Evolutionary conservation across 163 green algal genomes (phyloP).

Genomic region (Scenedesmus sp.): DNA sequence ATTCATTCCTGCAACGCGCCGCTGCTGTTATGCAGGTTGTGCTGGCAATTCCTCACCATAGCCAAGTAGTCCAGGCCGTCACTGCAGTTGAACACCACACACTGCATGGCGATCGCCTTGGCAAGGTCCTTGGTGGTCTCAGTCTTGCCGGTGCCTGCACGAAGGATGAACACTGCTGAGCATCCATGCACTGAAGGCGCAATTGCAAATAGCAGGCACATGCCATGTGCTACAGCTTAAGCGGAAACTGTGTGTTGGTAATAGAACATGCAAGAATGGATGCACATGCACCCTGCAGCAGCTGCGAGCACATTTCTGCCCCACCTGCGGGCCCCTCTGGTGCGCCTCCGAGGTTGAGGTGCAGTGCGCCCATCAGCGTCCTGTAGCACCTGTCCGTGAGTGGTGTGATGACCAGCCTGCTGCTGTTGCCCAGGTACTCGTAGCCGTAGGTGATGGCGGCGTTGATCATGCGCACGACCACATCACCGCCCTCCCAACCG

Average conservation of each 20-base stretch:
- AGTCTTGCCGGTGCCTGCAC: slow-evolving; percentile 83
- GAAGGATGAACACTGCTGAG: neutral
- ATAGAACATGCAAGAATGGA: no score
- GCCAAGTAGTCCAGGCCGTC: slow-evolving; percentile 82
- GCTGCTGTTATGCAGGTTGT: neutral
- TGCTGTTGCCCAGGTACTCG: slow-evolving; percentile 85
- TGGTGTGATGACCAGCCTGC: slow-evolving; percentile 86
- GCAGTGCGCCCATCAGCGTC: slow-evolving; percentile 89
- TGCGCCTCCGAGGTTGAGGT: slow-evolving; percentile 87
- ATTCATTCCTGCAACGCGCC: no score
- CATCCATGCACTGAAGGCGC: neutral
- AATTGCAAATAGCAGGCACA: neutral
- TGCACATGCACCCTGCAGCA: no score
- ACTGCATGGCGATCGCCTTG: slow-evolving; percentile 92
- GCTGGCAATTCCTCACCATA: slow-evolving; percentile 58
- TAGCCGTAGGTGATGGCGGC: slow-evolving; percentile 81
- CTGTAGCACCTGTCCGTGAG: slow-evolving; percentile 89
- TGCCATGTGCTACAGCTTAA: no score
- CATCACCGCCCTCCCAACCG: slow-evolving; percentile 72
- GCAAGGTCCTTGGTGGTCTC: slow-evolving; percentile 90
- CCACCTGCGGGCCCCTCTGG: slow-evolving; percentile 80
- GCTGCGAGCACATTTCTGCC: slow-evolving; percentile 5
- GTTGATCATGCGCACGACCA: slow-evolving; percentile 86
- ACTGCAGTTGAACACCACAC: slow-evolving; percentile 91
- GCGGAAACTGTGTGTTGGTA: no score